These are phyloP conservation scores for Fusarium pseudonygamai DNA, from an alignment of 2,329 filamentous ascomycete species.

Conservation along the genomic window DNA sequence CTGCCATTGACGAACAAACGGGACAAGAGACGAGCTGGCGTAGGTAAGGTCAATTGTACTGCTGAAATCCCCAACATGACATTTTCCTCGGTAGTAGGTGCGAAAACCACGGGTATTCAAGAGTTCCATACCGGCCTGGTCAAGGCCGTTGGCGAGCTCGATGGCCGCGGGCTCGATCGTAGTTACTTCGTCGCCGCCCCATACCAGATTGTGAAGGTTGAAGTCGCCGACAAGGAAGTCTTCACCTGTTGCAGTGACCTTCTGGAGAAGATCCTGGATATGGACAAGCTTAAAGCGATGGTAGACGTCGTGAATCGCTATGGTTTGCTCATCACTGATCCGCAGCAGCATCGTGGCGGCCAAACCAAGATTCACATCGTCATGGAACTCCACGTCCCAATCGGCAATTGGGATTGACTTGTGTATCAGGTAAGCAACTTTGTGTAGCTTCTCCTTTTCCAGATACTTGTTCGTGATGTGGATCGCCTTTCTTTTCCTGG, in stretches of 20 bases:
- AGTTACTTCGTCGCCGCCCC: background rate
- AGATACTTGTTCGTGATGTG: background rate
- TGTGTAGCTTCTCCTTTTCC: background rate
- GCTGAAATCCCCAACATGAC: background rate
- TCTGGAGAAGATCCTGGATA: background rate
- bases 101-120: background rate
- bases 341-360: background rate
- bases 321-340: background rate
- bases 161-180: background rate
- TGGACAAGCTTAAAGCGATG: background rate
- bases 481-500: background rate
- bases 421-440: background rate
- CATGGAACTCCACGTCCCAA: background rate
- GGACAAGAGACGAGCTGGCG: background rate
- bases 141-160: background rate
- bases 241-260: background rate
- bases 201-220: background rate
- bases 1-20: background rate
- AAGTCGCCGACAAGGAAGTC: background rate
- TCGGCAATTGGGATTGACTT: background rate
- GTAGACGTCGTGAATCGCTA: background rate
- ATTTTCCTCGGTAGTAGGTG: background rate
- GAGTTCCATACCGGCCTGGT: background rate
- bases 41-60: background rate
- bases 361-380: background rate